Percentiles rank a stretch among this genome's conserved stretches.
phyloP scores from a whole-genome alignment of 129 eudicot genomes.

The Tagetes patula region DNA sequence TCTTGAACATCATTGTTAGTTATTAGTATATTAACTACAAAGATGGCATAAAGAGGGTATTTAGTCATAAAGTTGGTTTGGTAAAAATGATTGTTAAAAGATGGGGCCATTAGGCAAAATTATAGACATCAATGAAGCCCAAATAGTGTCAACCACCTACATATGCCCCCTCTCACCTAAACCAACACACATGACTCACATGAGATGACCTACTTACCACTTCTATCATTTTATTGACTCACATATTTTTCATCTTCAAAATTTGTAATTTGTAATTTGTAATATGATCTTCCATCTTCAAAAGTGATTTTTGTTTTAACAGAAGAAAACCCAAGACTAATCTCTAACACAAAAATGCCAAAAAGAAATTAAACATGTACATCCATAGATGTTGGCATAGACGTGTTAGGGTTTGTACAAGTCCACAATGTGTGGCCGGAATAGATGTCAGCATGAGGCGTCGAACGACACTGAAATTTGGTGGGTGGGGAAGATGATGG shows the following conservation, averaged over 20 bases:
- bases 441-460: too few species aligned
- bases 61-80: constrained; percentile 31
- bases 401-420: too few species aligned
- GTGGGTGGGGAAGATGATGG: too few species aligned
- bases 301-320: too few species aligned
- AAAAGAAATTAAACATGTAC: too few species aligned
- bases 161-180: constrained; percentile 23
- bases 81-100: constrained; percentile 22
- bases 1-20: not conserved
- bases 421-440: too few species aligned
- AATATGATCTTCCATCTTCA: not conserved
- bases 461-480: too few species aligned
- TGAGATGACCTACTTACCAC: constrained; percentile 17
- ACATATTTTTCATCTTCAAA: not conserved
- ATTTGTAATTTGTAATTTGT: not conserved
- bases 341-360: too few species aligned
- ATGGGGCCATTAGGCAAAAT: constrained; percentile 25
- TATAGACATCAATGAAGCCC: constrained; percentile 20
- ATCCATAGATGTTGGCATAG: too few species aligned
- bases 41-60: not conserved
- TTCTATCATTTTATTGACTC: not conserved
- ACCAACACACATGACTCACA: constrained; percentile 32
- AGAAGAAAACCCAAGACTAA: too few species aligned
- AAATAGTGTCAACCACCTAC: constrained; percentile 26
- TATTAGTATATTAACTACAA: not conserved